Percentiles rank a stretch among this genome's conserved stretches.
phyloP scores from a whole-genome alignment of 176 grass and related monocot species.

The Thalia dealbata region DNA sequence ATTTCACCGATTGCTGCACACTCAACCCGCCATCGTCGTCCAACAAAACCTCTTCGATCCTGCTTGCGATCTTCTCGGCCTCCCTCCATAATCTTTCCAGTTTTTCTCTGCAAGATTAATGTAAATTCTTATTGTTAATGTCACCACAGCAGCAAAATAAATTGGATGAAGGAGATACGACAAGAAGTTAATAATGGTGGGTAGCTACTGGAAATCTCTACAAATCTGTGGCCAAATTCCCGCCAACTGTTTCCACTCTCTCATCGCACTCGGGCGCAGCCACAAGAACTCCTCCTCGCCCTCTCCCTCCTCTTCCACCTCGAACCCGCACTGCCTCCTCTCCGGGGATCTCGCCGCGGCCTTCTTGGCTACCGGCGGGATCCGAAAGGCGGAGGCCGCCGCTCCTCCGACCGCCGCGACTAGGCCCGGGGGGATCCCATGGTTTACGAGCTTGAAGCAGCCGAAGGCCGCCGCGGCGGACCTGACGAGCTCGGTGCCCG shows the following conservation, averaged over 20 bases:
- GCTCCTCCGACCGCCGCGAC: constrained; percentile 15
- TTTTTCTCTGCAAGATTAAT: not conserved
- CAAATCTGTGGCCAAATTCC: constrained; percentile 1
- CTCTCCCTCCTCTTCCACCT: not conserved
- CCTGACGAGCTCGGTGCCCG: constrained; percentile 20
- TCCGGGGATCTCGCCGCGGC: not conserved
- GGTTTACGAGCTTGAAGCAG: constrained; percentile 50
- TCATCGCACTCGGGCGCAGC: constrained; percentile 11
- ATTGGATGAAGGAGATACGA: not conserved
- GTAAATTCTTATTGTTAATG: not conserved
- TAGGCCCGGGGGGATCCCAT: constrained; percentile 33
- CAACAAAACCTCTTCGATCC: constrained; percentile 10
- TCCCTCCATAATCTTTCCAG: constrained; percentile 1
- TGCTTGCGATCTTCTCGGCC: constrained; percentile 9
- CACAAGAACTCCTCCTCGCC: constrained; percentile 47
- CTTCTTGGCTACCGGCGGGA: constrained; percentile 5
- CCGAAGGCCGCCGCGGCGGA: constrained; percentile 39
- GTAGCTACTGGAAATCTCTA: not conserved
- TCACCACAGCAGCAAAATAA: not conserved
- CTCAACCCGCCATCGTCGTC: not conserved
- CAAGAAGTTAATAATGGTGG: not conserved
- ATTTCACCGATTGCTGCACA: not conserved
- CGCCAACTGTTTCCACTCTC: constrained; percentile 16
- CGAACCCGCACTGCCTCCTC: constrained; percentile 11
- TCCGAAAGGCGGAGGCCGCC: not conserved